A percentile compares a stretch with the other conserved stretches of the same genome.
These are phyloP conservation scores for Bretschneidera sinensis DNA, from an alignment of 345 rosid species.

Conservation along the genomic window DNA sequence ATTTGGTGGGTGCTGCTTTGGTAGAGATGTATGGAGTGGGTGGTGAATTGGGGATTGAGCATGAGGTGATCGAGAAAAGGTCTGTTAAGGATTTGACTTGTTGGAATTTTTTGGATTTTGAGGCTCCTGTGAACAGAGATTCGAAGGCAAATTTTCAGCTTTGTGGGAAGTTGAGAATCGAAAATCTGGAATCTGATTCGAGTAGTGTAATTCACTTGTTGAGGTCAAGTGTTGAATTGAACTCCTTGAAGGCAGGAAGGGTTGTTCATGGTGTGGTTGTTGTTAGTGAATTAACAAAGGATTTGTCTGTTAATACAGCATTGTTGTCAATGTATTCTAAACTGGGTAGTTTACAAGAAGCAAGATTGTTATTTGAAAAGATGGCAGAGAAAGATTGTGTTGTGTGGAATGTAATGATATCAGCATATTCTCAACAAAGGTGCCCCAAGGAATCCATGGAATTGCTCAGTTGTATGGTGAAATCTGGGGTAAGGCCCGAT, in stretches of 20 bases:
- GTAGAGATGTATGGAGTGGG: slow-evolving; percentile 15
- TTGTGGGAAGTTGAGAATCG: slow-evolving; percentile 27
- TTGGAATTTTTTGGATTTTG: slow-evolving; percentile 22
- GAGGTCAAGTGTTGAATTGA: slow-evolving; percentile 32
- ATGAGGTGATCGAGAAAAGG: slow-evolving; percentile 14
- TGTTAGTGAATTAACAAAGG: slow-evolving; percentile 14
- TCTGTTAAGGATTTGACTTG: slow-evolving; percentile 10
- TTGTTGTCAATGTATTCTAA: slow-evolving; percentile 42
- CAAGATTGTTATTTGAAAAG: slow-evolving; percentile 30
- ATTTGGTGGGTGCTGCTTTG: slow-evolving; percentile 24
- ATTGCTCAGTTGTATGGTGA: slow-evolving; percentile 27
- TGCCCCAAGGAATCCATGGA: too few relatives aligned
- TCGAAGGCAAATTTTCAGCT: slow-evolving; percentile 13
- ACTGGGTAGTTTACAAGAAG: slow-evolving; percentile 26
- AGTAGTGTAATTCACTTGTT: slow-evolving; percentile 24
- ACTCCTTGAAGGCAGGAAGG: slow-evolving; percentile 24
- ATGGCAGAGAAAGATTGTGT: slow-evolving; percentile 40
- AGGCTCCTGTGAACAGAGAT: slow-evolving; percentile 18
- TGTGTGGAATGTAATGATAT: slow-evolving; percentile 47
- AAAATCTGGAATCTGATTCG: slow-evolving; percentile 13
- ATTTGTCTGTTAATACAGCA: slow-evolving; percentile 37
- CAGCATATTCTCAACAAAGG: slow-evolving; percentile 36
- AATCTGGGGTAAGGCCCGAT: slow-evolving; percentile 30
- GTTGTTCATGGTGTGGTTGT: slow-evolving; percentile 29
- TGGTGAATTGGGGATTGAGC: slow-evolving; percentile 12